Percentiles rank a stretch among this genome's conserved stretches.
phyloP scores from a whole-genome alignment of 495 filamentous ascomycete species.

The Parachaetomium inaequale region DNA sequence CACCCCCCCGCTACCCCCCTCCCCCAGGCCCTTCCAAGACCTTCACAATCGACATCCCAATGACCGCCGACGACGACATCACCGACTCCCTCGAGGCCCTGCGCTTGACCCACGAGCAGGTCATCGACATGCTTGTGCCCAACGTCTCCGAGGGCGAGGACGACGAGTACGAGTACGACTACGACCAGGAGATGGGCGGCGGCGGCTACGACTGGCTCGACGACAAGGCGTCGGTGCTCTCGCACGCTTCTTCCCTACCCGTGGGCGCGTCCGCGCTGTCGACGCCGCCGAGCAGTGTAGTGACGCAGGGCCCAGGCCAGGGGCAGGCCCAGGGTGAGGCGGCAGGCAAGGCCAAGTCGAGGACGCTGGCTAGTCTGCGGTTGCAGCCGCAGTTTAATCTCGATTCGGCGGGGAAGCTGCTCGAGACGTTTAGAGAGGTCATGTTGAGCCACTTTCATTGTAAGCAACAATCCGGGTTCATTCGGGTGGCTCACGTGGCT shows the following conservation, averaged over 20 bases:
- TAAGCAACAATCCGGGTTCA: too few relatives aligned
- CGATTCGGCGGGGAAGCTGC: constrained; percentile 41
- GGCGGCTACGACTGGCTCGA: constrained; percentile 9
- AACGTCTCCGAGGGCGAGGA: constrained; percentile 20
- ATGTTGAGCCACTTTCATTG: constrained; percentile 44
- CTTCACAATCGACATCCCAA: constrained; percentile 50
- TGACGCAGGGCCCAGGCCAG: background rate
- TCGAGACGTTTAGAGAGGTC: constrained; percentile 33
- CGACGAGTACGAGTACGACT: constrained; percentile 18
- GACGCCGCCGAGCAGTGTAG: constrained; percentile 28
- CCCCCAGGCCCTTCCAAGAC: constrained; percentile 43
- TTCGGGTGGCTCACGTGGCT: too few relatives aligned
- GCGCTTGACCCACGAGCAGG: constrained; percentile 35
- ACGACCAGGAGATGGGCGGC: background rate
- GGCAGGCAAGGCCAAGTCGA: background rate
- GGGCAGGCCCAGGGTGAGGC: background rate
- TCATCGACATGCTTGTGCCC: constrained; percentile 34
- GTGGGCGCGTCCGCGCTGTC: constrained; percentile 34
- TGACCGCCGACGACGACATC: constrained; percentile 34
- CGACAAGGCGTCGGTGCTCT: constrained; percentile 13
- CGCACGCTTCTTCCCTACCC: constrained; percentile 29
- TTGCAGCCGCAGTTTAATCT: constrained; percentile 49
- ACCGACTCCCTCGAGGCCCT: constrained; percentile 36
- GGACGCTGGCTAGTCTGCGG: constrained; percentile 28
- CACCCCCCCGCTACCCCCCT: constrained; percentile 1